These are phyloP conservation scores for Letharia columbiana DNA, from an alignment of 495 filamentous ascomycete genomes.

Conservation along the genomic window DNA sequence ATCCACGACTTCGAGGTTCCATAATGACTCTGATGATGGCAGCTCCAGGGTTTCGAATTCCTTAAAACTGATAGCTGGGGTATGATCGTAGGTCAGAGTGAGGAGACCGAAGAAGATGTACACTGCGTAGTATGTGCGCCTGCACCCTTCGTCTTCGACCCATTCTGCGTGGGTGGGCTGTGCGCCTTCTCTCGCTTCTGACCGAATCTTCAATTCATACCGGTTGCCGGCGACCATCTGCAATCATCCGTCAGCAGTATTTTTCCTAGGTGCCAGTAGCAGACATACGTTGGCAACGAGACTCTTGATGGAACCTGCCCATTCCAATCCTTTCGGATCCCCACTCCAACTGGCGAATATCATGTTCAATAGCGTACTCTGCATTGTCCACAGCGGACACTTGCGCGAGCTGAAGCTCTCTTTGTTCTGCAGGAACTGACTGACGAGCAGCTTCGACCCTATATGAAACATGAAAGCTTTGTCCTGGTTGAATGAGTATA, in stretches of 20 bases:
- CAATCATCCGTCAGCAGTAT: slow-evolving; percentile 15
- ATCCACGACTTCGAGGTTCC: slow-evolving; percentile 77
- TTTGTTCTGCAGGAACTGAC: slow-evolving; percentile 94
- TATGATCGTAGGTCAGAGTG: slow-evolving; percentile 95
- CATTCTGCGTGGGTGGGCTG: slow-evolving; percentile 78
- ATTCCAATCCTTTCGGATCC: slow-evolving; percentile 93
- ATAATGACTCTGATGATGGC: slow-evolving; percentile 87
- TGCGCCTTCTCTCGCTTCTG: slow-evolving; percentile 73
- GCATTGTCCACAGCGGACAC: slow-evolving; percentile 96
- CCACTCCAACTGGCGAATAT: slow-evolving; percentile 99
- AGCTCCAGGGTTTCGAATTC: slow-evolving; percentile 91
- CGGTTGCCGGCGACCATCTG: slow-evolving; percentile 94
- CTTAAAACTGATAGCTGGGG: slow-evolving; percentile 93
- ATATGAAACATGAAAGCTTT: slow-evolving; percentile 96
- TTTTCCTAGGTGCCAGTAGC: background rate
- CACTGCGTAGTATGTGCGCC: slow-evolving; percentile 96
- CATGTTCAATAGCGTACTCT: slow-evolving; percentile 94
- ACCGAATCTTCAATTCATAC: slow-evolving; percentile 88
- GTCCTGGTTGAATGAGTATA: slow-evolving; percentile 96
- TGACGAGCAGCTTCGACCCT: slow-evolving; percentile 91
- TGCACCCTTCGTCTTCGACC: slow-evolving; percentile 94
- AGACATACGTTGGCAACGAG: slow-evolving; percentile 69
- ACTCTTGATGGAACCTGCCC: slow-evolving; percentile 98
- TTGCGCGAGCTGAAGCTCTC: slow-evolving; percentile 98
- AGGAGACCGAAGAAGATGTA: slow-evolving; percentile 98